Evolutionary conservation across 257 asterid species (phyloP), one percentile per base, ranked within the genome.

Genomic region (Solanum paucissectum): DNA sequence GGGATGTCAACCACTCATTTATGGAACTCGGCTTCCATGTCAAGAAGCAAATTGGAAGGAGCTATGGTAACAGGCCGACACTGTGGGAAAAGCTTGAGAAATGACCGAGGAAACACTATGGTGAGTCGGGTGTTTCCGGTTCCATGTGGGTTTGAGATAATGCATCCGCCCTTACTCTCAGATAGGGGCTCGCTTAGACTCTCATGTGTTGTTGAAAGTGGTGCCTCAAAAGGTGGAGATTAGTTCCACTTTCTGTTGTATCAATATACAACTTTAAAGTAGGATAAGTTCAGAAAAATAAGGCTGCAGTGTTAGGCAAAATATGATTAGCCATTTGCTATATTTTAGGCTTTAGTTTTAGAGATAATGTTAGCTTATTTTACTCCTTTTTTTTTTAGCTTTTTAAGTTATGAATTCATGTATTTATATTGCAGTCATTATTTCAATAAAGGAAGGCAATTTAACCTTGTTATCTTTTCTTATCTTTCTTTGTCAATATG

Each of bases 81-180:
- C 20, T 64, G 74, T 1, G 98, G 96, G 83, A 94, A 92, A 10
- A 91, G 89, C 44, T 83, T 91, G 91, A 95, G 40, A 87, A 94
- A 91, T 9, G 98, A 86, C 75, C 90, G 91, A 87, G 93, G 93
- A 85, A 96, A 95, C 40, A 93, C 94, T 36, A 96, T 89, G 9
- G 95, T 90, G 52, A 95, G 92, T 16, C 91, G 92, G 83, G 96
- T 93, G 88, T 96, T 94, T 85, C 98, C 98, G 0, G 98, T 95
- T 25, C 98, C 97, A 23, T 96, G 99, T 7, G 95, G 97, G 77
- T 96, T 98, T 6, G 98, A 95, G 74, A 94, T 94, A 46, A 96
- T 94, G 92, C 98, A 94, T 87, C 98, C 96, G 4, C 92, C 88
- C 38, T 96, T 95, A 2, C 88, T 91, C 5, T 46, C 37, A 1